Evolutionary conservation across 306 rosid species (phyloP).

Genomic region (Citrullus colocynthis): DNA sequence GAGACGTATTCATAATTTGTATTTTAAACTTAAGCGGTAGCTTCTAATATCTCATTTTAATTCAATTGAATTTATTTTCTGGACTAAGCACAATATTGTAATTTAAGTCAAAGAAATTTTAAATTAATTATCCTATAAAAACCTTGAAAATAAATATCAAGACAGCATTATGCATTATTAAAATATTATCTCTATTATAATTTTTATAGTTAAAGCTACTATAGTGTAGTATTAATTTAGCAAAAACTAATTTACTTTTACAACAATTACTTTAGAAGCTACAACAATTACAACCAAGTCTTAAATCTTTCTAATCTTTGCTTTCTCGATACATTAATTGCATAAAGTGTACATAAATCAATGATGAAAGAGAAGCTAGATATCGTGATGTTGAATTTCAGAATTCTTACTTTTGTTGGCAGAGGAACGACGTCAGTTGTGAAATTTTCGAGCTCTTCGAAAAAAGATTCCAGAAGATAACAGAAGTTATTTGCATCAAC

Average conservation of each 20-base stretch:
- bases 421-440: conserved; percentile 49
- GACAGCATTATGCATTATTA: not conserved
- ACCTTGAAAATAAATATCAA: not conserved
- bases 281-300: no score
- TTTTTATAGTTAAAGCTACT: no score
- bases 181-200: no score
- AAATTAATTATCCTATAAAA: not conserved
- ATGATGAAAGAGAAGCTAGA: not conserved
- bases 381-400: not conserved
- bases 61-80: no score
- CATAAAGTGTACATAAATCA: not conserved
- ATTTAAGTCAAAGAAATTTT: no score
- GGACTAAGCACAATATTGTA: not conserved
- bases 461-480: conserved; percentile 53
- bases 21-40: no score
- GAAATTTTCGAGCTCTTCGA: conserved; percentile 58
- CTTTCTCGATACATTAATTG: not conserved
- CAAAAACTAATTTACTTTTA: not conserved
- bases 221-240: no score
- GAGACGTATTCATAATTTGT: no score
- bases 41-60: no score
- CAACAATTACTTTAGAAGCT: no score
- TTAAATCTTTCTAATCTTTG: not conserved
- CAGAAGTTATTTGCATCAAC: conserved; percentile 70
- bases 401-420: conserved; percentile 43